A percentile compares a stretch with the other conserved stretches of the same genome.
Evolutionary conservation across 495 filamentous ascomycete genomes (phyloP).

Genomic region (Aspergillus avenaceus): DNA sequence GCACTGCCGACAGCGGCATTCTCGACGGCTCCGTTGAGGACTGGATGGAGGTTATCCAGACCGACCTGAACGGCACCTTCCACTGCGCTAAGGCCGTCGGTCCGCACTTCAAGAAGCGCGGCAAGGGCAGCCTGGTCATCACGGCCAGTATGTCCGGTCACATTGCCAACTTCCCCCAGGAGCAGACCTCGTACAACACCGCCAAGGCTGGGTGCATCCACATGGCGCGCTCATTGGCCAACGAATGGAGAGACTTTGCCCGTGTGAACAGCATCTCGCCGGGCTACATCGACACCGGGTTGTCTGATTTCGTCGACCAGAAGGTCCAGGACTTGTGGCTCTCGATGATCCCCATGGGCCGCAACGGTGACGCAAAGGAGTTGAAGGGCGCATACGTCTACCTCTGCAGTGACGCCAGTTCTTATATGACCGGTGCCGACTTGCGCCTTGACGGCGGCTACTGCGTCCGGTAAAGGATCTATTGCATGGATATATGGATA

Average conservation of each 20-base stretch:
- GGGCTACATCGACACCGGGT: conserved; percentile 75
- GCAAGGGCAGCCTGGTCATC: conserved; percentile 58
- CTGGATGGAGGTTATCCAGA: conserved; percentile 66
- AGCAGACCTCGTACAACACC: conserved; percentile 78
- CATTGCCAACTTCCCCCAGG: conserved; percentile 74
- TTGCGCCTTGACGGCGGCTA: conserved; percentile 70
- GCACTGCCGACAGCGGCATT: conserved; percentile 58
- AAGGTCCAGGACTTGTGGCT: conserved; percentile 68
- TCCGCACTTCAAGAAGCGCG: conserved; percentile 57
- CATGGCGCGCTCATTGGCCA: conserved; percentile 58
- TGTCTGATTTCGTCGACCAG: conserved; percentile 69
- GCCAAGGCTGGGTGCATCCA: conserved; percentile 63
- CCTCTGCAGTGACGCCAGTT: conserved; percentile 67
- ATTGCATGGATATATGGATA: not conserved
- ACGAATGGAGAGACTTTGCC: conserved; percentile 77
- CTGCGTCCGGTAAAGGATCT: conserved; percentile 32
- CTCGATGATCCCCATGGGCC: conserved; percentile 72
- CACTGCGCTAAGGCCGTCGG: conserved; percentile 67
- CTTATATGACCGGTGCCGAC: conserved; percentile 81
- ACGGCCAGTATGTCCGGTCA: conserved; percentile 68
- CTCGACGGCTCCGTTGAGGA: conserved; percentile 60
- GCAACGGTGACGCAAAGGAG: conserved; percentile 74
- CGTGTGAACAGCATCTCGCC: conserved; percentile 71
- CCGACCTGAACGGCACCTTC: conserved; percentile 61
- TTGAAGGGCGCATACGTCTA: conserved; percentile 83